Conservation (phyloP, 75 land plant species). For the Pinus taeda region DNA sequence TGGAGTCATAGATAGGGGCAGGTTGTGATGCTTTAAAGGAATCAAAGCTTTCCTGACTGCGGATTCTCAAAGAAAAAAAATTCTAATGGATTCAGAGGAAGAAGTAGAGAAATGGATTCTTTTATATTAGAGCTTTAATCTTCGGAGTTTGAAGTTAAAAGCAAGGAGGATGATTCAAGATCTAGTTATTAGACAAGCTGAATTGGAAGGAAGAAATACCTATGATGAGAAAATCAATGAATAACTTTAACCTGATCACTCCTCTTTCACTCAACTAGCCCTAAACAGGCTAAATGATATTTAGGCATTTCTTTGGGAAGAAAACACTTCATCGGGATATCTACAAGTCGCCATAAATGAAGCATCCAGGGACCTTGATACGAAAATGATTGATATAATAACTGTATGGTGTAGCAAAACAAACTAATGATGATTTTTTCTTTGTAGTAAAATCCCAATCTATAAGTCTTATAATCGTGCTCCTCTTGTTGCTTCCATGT, state of each 20-base stretch:
- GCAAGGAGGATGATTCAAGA: slow-evolving; percentile 37
- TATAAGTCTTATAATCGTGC: too few species aligned
- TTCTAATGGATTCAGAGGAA: slow-evolving; percentile 21
- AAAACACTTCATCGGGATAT: slow-evolving; percentile 17
- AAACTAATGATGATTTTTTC: too few species aligned
- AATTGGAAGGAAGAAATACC: slow-evolving; percentile 10
- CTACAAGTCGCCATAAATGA: background rate
- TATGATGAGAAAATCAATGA: slow-evolving; percentile 4
- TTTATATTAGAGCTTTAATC: slow-evolving; percentile 37
- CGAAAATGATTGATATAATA: too few species aligned
- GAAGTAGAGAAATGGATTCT: slow-evolving; percentile 23
- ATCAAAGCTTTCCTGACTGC: slow-evolving; percentile 17
- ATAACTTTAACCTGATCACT: background rate
- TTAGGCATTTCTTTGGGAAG: slow-evolving; percentile 15
- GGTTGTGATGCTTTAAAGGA: slow-evolving; percentile 20
- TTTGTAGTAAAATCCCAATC: too few species aligned
- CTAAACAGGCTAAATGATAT: slow-evolving; percentile 28
- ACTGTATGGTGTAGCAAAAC: too few species aligned
- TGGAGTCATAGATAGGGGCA: slow-evolving; percentile 25
- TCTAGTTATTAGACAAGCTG: slow-evolving; percentile 11
- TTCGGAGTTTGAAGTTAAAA: slow-evolving; percentile 26
- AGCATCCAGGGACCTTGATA: too few species aligned
- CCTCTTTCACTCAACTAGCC: slow-evolving; percentile 14
- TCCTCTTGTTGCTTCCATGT: too few species aligned
- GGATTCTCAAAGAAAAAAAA: slow-evolving; percentile 23